phyloP scores from a whole-genome alignment of 208 protist species.

The Lotmaria passim region DNA sequence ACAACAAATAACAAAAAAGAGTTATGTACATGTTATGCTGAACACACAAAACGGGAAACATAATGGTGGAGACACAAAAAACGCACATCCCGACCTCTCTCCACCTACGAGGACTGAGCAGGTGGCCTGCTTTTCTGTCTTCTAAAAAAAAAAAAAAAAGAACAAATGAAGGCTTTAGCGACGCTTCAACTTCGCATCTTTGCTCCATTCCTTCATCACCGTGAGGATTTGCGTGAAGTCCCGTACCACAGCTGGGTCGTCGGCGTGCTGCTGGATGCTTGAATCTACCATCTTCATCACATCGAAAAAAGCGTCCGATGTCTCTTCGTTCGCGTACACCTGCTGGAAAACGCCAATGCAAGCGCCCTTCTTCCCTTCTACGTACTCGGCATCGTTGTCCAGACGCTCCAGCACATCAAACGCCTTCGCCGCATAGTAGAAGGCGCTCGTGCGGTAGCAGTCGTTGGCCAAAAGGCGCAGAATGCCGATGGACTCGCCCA shows the following conservation, averaged over 20 bases:
- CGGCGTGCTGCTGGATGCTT: conserved; percentile 76
- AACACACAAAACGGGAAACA: no score
- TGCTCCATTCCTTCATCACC: conserved; percentile 95
- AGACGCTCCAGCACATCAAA: conserved; percentile 97
- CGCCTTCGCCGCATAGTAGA: conserved; percentile 97
- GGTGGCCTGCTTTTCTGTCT: no score
- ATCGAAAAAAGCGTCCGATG: conserved; percentile 87
- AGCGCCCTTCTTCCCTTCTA: conserved; percentile 97
- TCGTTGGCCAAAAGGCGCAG: conserved; percentile 98
- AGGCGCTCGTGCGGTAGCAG: conserved; percentile 95
- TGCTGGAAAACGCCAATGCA: conserved; percentile 97
- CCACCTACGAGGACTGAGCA: no score
- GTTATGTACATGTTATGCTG: no score
- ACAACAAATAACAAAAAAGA: no score
- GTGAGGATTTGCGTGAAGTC: conserved; percentile 88
- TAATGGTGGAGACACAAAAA: no score
- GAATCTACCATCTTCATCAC: conserved; percentile 93
- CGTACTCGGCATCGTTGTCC: conserved; percentile 94
- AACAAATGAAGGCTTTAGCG: no score
- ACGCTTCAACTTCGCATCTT: conserved; percentile 87
- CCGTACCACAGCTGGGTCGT: conserved; percentile 51
- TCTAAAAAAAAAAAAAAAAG: no score
- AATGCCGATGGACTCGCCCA: conserved; percentile 93
- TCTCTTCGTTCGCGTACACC: conserved; percentile 92
- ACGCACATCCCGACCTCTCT: no score